Conservation (phyloP, 1,139 yeast species). For the Debaryomyces subglobosus region DNA sequence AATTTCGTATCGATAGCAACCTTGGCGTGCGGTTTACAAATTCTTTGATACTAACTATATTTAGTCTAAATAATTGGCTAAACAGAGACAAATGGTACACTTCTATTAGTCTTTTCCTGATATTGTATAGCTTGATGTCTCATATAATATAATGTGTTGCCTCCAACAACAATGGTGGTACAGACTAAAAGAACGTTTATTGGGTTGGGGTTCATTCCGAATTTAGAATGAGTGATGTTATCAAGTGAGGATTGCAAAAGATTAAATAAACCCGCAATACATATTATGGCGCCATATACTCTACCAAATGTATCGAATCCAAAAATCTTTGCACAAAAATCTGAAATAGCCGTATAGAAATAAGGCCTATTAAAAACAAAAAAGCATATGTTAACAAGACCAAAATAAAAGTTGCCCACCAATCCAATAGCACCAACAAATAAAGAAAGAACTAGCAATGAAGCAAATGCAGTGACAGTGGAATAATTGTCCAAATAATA, state of each 20-base stretch:
- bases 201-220: slow-evolving; percentile 48
- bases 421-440: slow-evolving; percentile 43
- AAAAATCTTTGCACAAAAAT: slow-evolving; percentile 51
- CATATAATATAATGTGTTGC: slow-evolving; percentile 33
- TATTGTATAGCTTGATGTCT: slow-evolving; percentile 30
- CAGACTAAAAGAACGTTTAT: slow-evolving; percentile 35
- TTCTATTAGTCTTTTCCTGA: slow-evolving; percentile 19
- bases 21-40: background rate
- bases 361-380: slow-evolving; percentile 50
- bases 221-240: slow-evolving; percentile 39
- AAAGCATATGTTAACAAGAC: slow-evolving; percentile 37
- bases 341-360: slow-evolving; percentile 48
- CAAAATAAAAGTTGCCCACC: slow-evolving; percentile 31
- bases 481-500: slow-evolving; percentile 41
- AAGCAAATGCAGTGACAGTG: slow-evolving; percentile 35
- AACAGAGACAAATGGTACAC: background rate
- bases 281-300: slow-evolving; percentile 48
- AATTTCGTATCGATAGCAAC: background rate
- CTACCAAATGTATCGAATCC: slow-evolving; percentile 54
- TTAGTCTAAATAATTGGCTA: background rate
- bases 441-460: slow-evolving; percentile 35
- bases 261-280: slow-evolving; percentile 45
- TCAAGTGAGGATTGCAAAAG: slow-evolving; percentile 43
- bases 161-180: slow-evolving; percentile 35
- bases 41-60: background rate